A percentile compares a stretch with the other conserved stretches of the same genome.
Evolutionary conservation across 2,329 filamentous ascomycete genomes (phyloP).

Genomic region (Mycosphaerella sp.): DNA sequence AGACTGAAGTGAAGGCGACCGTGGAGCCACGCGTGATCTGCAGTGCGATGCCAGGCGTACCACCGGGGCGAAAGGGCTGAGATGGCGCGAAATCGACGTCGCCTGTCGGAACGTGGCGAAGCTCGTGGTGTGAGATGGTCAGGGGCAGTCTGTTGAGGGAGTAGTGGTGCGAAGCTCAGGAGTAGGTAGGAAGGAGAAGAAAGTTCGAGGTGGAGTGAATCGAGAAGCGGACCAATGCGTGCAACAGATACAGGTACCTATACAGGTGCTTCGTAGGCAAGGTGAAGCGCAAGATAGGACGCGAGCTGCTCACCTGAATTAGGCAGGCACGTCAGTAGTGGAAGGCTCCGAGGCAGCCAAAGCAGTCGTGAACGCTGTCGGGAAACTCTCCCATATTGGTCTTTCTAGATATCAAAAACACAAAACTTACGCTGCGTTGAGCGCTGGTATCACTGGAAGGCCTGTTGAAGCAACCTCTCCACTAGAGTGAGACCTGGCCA

Average conservation of each 20-base stretch:
- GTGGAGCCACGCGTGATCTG: background rate
- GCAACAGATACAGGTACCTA: too few species aligned
- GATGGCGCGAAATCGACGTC: background rate
- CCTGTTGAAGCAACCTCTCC: constrained; percentile 8
- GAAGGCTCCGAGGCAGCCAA: background rate
- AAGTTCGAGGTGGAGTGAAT: background rate
- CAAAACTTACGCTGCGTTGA: constrained; percentile 32
- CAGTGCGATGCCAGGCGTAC: background rate
- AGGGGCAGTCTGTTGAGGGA: background rate
- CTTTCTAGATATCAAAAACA: constrained; percentile 5
- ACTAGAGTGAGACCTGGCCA: background rate
- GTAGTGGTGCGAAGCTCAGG: background rate
- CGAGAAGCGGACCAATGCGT: too few species aligned
- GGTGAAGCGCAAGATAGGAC: background rate
- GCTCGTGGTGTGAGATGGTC: background rate
- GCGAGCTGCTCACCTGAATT: background rate
- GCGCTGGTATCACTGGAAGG: constrained; percentile 31
- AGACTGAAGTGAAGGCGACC: background rate
- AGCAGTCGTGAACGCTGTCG: background rate
- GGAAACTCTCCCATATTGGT: constrained; percentile 2
- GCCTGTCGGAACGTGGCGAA: background rate
- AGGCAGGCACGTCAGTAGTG: background rate
- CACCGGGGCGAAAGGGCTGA: background rate
- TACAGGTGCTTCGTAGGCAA: background rate
- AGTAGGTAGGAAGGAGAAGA: background rate